Base-by-base conservation (phyloP, 2,329 filamentous ascomycete genomes). In the Delphinella strobiligena region DNA sequence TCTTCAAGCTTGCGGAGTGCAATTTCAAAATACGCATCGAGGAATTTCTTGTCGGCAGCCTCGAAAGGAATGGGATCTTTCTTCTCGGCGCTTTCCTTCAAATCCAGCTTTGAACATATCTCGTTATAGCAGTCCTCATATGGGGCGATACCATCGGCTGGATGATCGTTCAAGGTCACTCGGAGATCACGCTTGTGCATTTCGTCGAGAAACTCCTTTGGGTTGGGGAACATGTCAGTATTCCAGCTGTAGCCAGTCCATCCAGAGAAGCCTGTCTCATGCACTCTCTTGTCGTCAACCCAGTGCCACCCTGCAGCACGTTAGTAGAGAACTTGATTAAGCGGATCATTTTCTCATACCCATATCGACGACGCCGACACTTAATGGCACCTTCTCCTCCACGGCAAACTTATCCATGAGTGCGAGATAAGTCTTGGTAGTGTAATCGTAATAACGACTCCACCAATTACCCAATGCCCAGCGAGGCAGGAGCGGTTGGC, bases 241-340 rank as follows among this genome's bases (percentile, higher is more conserved):
- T 79, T 71, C 75, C 75, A 80, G 1, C 69, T 75, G 48, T 79
- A 79, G 1, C 75, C 75, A 0, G 72, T 76, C 69, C 71, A 75
- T 14, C 72, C 72, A n/a, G 64, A 64, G 38, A 61, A 54, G 12
- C 22, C 22, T 7, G 22, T 7, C 12, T 27, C 12, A 9, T 54
- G 56, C n/a, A 66, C 60, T n/a, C 53, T 53, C 5, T 64, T 55
- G 9, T 68, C 66, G 2, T 64, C 52, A 1, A 77, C 72, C 32
- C 69, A 53, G 54, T 80, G 76, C 76, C 75, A 80, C 51, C n/a
- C n/a, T n/a, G n/a, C n/a, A n/a, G n/a, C n/a, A n/a, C n/a, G n/a
- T n/a, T n/a, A n/a, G n/a, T n/a, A n/a, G n/a, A n/a, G n/a, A n/a
- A n/a, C n/a, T n/a, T n/a, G n/a, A n/a, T n/a, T n/a, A n/a, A n/a